Evolutionary conservation across 176 grass and related monocot species (phyloP), one percentile per base, ranked within the genome.

Genomic region (Aechmea fasciata): DNA sequence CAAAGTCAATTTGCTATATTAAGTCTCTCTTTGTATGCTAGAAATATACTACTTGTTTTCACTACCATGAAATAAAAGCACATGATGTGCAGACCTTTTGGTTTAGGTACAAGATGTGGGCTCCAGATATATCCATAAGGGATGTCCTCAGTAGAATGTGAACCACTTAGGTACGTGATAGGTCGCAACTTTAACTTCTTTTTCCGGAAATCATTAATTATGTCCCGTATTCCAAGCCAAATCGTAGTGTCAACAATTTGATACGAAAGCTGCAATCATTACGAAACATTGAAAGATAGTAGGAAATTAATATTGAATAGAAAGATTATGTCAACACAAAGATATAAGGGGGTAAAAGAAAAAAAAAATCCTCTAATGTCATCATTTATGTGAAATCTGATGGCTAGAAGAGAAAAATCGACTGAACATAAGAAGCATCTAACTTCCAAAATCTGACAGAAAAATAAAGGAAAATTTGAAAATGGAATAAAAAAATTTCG

Each of bases 191-290:
- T 99, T 80, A 99, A 69, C 52, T 85, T 93, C 71, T 83, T 93
- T 75, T 99, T 99, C 68, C 94, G 90, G 67, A 99, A 99, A 49
- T 99, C 94, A 71, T 99, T 99, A 83, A 99, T 99, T 81, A 99
- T 99, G 74, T 99, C 94, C 0, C 86, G 78, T 77, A 99, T 99
- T 51, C 94, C 94, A 75, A 99, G 86, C 94, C 94, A 99, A 79
- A 99, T 99, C 94, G 88, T 99, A 11, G 84, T 85, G 64, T 99
- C 94, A 47, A 99, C 89, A 77, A 93, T 87, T 74, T 93, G 79
- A 51, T 99, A 99, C 10, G 94, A 97, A 78, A 97, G 79, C 94
- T 99, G 84, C 61, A 87, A 83, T 74, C 79, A 83, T 3, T 47
- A 79, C 68, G 1, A 66, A 69, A 76, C 68, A 22, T 25, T 10